Evolutionary conservation across 345 rosid genomes (phyloP).

Genomic region (Cochlearia excelsa): DNA sequence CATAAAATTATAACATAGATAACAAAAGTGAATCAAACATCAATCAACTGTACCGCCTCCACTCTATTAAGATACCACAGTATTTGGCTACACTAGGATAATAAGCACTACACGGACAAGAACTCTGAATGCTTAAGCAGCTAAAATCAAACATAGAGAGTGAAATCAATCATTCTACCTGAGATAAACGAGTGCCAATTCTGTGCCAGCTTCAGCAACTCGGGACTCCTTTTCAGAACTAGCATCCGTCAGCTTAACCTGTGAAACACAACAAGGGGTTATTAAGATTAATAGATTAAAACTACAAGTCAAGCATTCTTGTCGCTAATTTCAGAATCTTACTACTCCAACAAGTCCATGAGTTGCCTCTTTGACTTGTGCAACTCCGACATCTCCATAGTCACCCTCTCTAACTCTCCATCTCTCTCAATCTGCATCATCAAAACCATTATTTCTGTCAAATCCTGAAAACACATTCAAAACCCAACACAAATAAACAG

Average conservation of each 20-base stretch:
- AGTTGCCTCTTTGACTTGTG: slow-evolving; percentile 87
- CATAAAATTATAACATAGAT: not conserved
- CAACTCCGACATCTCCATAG: slow-evolving; percentile 61
- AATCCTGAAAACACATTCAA: not conserved
- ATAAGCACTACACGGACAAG: not conserved
- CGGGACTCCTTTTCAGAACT: slow-evolving; percentile 69
- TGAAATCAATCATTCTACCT: slow-evolving; percentile 55
- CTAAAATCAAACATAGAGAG: not conserved
- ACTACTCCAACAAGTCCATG: slow-evolving; percentile 75
- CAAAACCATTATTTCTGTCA: not conserved
- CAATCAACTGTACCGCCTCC: not conserved
- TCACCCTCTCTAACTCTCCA: slow-evolving; percentile 74
- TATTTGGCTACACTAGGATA: no score
- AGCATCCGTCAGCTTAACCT: slow-evolving; percentile 68
- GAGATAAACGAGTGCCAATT: slow-evolving; percentile 73
- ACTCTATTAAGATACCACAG: no score
- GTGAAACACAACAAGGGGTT: slow-evolving; percentile 10
- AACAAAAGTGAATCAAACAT: not conserved
- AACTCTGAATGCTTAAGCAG: not conserved
- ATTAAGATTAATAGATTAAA: not conserved
- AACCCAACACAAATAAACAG: not conserved
- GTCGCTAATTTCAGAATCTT: slow-evolving; percentile 73
- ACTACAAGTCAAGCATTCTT: slow-evolving; percentile 33
- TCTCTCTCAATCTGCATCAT: slow-evolving; percentile 68
- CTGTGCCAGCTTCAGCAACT: slow-evolving; percentile 58